Conservation (phyloP, 2,329 filamentous ascomycete genomes). For the Pseudogymnoascus sp. region DNA sequence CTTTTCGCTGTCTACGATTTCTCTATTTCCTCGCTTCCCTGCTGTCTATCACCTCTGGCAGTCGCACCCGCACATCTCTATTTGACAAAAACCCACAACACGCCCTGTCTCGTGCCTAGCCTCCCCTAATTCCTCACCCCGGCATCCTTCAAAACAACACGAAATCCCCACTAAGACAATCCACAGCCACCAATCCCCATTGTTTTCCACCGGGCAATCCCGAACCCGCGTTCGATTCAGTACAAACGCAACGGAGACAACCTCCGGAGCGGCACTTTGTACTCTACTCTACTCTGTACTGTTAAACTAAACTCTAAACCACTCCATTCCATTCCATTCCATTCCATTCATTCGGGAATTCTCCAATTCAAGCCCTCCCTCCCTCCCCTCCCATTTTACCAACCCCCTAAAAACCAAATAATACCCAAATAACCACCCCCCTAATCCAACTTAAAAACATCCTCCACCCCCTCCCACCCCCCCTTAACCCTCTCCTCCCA, state of each 20-base stretch:
- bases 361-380: background rate
- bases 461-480: constrained; percentile 51
- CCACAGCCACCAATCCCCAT: background rate
- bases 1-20: too few species aligned
- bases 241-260: too few species aligned
- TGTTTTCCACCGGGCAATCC: background rate
- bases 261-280: too few species aligned
- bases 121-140: background rate
- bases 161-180: too few species aligned
- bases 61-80: background rate
- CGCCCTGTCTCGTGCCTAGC: background rate
- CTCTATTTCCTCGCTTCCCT: too few species aligned
- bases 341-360: background rate
- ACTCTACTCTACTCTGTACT: too few species aligned
- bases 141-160: background rate
- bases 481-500: constrained; percentile 76
- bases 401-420: background rate
- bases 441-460: constrained; percentile 35
- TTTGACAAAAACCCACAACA: background rate
- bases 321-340: background rate
- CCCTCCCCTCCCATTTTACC: background rate
- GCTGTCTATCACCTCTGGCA: too few species aligned
- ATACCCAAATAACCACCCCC: background rate
- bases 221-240: background rate
- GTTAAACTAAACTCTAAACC: too few species aligned